Conservation (phyloP, 352 stramenopile species). For the Pythium biforme region DNA sequence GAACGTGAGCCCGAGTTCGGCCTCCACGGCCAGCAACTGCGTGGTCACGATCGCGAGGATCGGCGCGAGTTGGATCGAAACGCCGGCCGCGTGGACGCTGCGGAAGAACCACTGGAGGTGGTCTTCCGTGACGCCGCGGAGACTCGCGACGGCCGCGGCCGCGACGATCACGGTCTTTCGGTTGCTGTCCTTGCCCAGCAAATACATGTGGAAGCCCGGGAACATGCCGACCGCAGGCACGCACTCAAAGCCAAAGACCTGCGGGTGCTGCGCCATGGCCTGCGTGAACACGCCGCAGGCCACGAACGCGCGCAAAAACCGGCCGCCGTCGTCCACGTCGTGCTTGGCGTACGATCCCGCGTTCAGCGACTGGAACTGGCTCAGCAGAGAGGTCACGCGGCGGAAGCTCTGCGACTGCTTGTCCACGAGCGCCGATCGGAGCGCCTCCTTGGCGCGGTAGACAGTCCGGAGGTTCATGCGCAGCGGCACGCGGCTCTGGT, state of each 20-base stretch:
- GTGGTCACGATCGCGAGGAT: constrained; percentile 42
- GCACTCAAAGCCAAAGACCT: constrained; percentile 54
- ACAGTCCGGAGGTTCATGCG: constrained; percentile 47
- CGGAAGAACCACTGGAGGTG: constrained; percentile 58
- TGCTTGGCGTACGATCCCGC: constrained; percentile 31
- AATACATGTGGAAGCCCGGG: constrained; percentile 43
- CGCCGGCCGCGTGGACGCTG: constrained; percentile 32
- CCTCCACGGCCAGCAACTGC: constrained; percentile 36
- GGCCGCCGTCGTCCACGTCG: constrained; percentile 24
- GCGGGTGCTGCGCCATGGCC: constrained; percentile 45
- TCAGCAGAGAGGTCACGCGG: constrained; percentile 45
- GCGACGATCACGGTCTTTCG: constrained; percentile 40
- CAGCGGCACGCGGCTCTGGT: constrained; percentile 22
- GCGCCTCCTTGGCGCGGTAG: constrained; percentile 52
- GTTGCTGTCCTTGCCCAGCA: constrained; percentile 59
- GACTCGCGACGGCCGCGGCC: constrained; percentile 25
- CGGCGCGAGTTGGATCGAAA: constrained; percentile 42
- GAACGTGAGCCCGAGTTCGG: constrained; percentile 42
- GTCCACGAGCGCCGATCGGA: constrained; percentile 36
- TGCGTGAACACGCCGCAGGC: constrained; percentile 45
- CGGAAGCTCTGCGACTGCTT: constrained; percentile 36
- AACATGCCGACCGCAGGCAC: constrained; percentile 36
- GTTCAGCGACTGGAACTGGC: constrained; percentile 40
- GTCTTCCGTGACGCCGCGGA: constrained; percentile 33
- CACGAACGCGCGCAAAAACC: constrained; percentile 46